Base-by-base conservation (phyloP, 306 rosid genomes). In the Begonia peltatifolia region DNA sequence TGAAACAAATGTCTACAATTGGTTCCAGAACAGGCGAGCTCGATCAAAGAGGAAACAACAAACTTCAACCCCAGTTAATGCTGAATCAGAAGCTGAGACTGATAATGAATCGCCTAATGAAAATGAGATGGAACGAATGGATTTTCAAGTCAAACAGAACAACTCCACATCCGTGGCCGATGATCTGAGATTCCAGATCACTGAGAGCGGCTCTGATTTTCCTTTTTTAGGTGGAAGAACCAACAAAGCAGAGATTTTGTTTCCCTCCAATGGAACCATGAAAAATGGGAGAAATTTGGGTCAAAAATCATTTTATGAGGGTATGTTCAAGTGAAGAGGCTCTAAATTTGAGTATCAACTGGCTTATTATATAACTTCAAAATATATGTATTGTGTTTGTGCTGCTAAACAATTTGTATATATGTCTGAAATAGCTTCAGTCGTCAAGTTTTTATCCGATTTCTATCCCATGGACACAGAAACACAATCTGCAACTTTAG, bases 1-100 rank as follows among this genome's bases (percentile, higher is more conserved):
- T 57, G 95, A 90, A 63, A 78, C 94, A 15, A 90, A 90, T 68
- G 95, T 86, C 55, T 90, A 90, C 14, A 90, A 90, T 42, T 90
- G 99, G 99, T 86, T 90, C 73, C 99, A 90, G 74, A 90, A 90
- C 46, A 76, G 95, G 78, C 94, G 99, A 15, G 95, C 95, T 59
- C 63, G 99, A 47, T 90, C 95, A 3, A 87, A 90, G 46, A 77
- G 99, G 69, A 90, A 83, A 54, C 84, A 83, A 53, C 95, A 83
- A 50, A 83, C 73, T 60, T 58, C 71, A 36, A 49, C 77, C 16
- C 61, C 84, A 30, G 61, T 53, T 57, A 66, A 72, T 63, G 73
- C 68, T 42, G 99, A 90, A 75, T 83, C 94, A 25, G 95, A 90
- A 68, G 79, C 76, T 51, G 97, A 88, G 63, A 76, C 95, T 9